Percentiles rank a stretch among this genome's conserved stretches.
phyloP scores from a whole-genome alignment of 2,329 filamentous ascomycete genomes.

The Fusarium stilboides region DNA sequence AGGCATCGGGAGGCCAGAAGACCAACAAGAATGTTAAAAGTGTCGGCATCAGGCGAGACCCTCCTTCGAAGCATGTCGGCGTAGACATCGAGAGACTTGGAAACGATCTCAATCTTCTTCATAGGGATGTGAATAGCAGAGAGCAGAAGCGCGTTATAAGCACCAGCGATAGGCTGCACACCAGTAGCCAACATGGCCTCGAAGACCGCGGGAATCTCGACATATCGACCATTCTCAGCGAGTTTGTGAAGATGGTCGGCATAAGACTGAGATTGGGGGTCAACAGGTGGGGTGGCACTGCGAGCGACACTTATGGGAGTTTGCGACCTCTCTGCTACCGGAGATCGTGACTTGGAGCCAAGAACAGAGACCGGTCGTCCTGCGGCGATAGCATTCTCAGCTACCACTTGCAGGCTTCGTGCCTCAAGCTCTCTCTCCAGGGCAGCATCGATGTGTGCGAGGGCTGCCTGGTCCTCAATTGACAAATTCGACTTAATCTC shows the following conservation, averaged over 20 bases:
- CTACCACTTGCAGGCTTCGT: conserved; percentile 62
- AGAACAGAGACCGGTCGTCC: conserved; percentile 58
- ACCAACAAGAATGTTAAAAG: conserved; percentile 89
- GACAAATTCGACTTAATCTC: conserved; percentile 59
- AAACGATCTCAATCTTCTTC: conserved; percentile 86
- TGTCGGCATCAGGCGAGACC: conserved; percentile 85
- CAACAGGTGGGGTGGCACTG: conserved; percentile 72
- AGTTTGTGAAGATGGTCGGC: conserved; percentile 85
- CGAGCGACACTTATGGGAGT: conserved; percentile 66
- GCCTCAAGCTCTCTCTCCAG: conserved; percentile 83
- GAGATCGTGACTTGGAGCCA: conserved; percentile 60
- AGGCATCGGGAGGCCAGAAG: conserved; percentile 85
- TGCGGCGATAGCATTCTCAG: conserved; percentile 58
- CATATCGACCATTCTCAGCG: conserved; percentile 79
- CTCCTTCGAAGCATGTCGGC: conserved; percentile 94
- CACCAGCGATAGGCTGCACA: conserved; percentile 82
- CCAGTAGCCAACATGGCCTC: conserved; percentile 89
- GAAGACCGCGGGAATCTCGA: conserved; percentile 91
- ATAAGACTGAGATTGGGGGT: conserved; percentile 78
- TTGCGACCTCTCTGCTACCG: conserved; percentile 58
- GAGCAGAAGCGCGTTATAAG: conserved; percentile 93
- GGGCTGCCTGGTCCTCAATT: conserved; percentile 68
- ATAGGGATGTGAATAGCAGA: conserved; percentile 87
- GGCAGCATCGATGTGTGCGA: conserved; percentile 88
- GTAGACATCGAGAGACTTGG: conserved; percentile 94